These are phyloP conservation scores for Biancaea sappan DNA, from an alignment of 306 rosid genomes.

Conservation along the genomic window DNA sequence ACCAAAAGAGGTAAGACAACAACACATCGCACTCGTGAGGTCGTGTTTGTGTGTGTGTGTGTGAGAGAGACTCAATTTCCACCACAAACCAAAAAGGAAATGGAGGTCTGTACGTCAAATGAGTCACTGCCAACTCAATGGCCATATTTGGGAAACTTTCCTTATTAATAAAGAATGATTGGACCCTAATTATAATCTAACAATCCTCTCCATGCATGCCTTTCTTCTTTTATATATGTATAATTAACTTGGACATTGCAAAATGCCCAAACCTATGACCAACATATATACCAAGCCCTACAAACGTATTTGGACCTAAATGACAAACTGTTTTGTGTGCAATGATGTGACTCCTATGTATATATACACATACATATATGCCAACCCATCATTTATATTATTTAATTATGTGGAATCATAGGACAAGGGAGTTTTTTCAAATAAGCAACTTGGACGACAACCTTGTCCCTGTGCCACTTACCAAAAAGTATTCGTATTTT, in stretches of 20 bases:
- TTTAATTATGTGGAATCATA: too few species aligned
- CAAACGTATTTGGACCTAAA: too few species aligned
- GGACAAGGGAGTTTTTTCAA: background rate
- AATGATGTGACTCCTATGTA: too few species aligned
- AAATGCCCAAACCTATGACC: background rate
- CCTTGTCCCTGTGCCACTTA: background rate
- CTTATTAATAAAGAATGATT: background rate
- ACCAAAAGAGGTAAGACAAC: too few species aligned
- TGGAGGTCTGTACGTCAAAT: background rate
- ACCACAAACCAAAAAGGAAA: background rate
- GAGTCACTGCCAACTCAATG: conserved; percentile 20
- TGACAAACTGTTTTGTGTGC: too few species aligned
- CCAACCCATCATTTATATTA: too few species aligned
- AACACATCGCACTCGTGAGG: too few species aligned
- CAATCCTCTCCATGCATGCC: background rate
- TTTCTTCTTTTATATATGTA: too few species aligned
- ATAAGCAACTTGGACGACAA: background rate
- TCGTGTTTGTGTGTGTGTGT: background rate
- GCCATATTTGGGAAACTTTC: conserved; percentile 20
- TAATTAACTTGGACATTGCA: background rate
- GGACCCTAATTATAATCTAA: background rate
- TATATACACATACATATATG: too few species aligned
- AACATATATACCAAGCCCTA: background rate
- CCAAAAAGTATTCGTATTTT: background rate
- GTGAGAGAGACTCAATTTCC: too few species aligned